Evolutionary conservation across 2,329 filamentous ascomycete genomes (phyloP).

Genomic region (Sporothrix variecibatus): DNA sequence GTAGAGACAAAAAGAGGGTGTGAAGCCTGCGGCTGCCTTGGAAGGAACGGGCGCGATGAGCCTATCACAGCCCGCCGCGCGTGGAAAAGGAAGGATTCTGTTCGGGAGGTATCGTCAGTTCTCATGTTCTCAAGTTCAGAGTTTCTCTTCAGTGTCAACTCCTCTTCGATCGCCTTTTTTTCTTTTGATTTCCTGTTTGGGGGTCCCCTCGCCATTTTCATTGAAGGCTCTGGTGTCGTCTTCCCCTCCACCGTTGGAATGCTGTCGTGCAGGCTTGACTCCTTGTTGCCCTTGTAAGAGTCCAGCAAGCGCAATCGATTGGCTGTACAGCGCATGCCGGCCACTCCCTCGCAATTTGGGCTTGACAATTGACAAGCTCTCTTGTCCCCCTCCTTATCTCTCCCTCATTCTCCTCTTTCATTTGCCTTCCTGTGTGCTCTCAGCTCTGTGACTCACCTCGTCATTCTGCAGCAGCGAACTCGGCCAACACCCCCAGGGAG

Average conservation of each 20-base stretch:
- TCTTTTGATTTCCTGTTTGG: background rate
- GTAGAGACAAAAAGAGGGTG: background rate
- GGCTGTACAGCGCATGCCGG: slow-evolving; percentile 10
- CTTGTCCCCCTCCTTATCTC: background rate
- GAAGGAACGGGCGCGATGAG: background rate
- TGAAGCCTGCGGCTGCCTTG: slow-evolving; percentile 16
- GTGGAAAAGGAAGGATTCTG: background rate
- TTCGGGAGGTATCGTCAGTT: slow-evolving; percentile 8
- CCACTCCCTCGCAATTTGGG: slow-evolving; percentile 15
- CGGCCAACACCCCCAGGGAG: background rate
- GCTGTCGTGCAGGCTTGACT: background rate
- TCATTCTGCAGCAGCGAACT: slow-evolving; percentile 1
- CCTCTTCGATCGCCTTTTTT: slow-evolving; percentile 4
- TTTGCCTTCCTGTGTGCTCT: background rate
- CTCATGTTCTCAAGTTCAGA: background rate
- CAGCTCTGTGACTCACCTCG: slow-evolving; percentile 8
- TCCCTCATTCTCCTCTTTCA: background rate
- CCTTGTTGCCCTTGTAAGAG: background rate
- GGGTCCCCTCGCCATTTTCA: background rate
- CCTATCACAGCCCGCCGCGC: slow-evolving; percentile 15
- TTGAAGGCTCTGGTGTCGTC: background rate
- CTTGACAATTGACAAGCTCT: background rate
- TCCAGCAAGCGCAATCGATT: background rate
- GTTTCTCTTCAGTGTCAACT: background rate
- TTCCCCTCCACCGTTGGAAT: slow-evolving; percentile 6